Conservation (phyloP, 306 rosid genomes). For the Benincasa hispida region DNA sequence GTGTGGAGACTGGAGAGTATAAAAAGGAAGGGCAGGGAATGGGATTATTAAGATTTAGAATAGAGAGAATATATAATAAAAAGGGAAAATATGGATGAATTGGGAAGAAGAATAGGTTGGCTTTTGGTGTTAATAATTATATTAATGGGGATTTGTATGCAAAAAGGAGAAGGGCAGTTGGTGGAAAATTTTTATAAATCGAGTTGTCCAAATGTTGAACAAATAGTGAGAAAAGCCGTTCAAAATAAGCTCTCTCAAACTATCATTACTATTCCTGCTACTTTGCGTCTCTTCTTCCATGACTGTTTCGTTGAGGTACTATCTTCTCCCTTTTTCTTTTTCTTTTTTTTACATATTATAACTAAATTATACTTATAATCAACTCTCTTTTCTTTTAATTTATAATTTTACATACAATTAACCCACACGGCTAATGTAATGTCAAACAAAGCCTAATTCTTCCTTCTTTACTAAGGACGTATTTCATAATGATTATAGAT, state of each 20-base stretch:
- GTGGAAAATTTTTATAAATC: conserved; percentile 39
- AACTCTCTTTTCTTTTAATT: no score
- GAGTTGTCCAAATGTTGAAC: conserved; percentile 56
- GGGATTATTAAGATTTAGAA: background rate
- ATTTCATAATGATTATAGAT: no score
- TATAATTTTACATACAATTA: no score
- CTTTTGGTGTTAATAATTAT: background rate
- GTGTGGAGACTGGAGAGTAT: no score
- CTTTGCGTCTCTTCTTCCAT: conserved; percentile 20
- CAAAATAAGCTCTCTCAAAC: conserved; percentile 37
- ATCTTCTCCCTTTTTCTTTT: no score
- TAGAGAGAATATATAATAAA: background rate
- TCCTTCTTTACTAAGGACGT: no score
- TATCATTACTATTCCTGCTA: conserved; percentile 34
- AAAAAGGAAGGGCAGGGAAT: background rate
- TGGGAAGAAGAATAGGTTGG: background rate
- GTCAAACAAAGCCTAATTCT: no score
- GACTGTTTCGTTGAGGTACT: conserved; percentile 72
- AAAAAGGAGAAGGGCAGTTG: conserved; percentile 32
- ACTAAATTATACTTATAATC: no score
- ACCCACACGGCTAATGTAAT: no score
- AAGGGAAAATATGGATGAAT: background rate
- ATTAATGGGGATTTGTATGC: conserved; percentile 1
- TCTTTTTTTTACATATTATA: no score
- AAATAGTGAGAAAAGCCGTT: conserved; percentile 45